Evolutionary conservation across 345 rosid genomes (phyloP).

Genomic region (Bretschneidera sinensis): DNA sequence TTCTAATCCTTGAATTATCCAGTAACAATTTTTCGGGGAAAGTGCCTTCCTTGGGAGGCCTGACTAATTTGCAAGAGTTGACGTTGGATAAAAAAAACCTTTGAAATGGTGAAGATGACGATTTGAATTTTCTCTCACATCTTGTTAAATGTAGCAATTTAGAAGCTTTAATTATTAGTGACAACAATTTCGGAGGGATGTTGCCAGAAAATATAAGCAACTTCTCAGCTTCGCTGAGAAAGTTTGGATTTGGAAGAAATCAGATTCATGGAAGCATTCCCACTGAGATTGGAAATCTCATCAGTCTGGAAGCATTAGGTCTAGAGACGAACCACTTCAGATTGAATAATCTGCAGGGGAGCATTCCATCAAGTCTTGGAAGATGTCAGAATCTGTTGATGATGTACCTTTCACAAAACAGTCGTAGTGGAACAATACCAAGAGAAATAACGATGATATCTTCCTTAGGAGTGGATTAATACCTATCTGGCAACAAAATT

Average conservation of each 20-base stretch:
- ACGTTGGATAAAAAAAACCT: background rate
- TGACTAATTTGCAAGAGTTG: slow-evolving; percentile 11
- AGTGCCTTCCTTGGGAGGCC: slow-evolving; percentile 15
- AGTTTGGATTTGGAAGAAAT: background rate
- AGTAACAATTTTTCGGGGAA: slow-evolving; percentile 9
- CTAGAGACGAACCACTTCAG: background rate
- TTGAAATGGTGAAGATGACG: slow-evolving; percentile 7
- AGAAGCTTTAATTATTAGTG: background rate
- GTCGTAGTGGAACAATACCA: background rate
- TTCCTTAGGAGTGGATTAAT: background rate
- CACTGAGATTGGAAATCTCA: slow-evolving; percentile 7
- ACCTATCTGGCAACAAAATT: background rate
- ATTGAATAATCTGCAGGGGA: slow-evolving; percentile 7
- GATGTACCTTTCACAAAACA: background rate
- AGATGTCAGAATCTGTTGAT: background rate
- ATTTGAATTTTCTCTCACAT: slow-evolving; percentile 12
- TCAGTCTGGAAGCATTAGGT: background rate
- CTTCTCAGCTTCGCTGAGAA: slow-evolving; percentile 3
- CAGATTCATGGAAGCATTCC: slow-evolving; percentile 16
- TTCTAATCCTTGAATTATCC: slow-evolving; percentile 1
- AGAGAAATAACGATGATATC: background rate
- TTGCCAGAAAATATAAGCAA: slow-evolving; percentile 4
- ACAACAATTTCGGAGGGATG: slow-evolving; percentile 7
- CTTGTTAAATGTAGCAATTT: slow-evolving; percentile 7
- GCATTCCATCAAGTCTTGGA: background rate